Evolutionary conservation across 1,139 yeast species (phyloP).

Genomic region (Sugiyamaella sp.): DNA sequence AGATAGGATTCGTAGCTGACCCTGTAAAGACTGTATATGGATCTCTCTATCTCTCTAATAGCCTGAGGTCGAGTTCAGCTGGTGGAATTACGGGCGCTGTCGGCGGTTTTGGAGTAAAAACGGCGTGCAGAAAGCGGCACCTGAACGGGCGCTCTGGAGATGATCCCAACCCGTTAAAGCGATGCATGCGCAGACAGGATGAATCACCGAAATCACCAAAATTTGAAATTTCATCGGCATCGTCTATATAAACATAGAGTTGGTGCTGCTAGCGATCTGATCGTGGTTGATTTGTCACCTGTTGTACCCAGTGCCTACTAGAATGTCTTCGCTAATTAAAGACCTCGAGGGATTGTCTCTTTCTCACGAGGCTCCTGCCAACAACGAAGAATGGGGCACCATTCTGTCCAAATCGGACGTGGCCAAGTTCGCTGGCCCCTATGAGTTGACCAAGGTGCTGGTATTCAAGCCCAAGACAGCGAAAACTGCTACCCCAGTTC

Average conservation of each 20-base stretch:
- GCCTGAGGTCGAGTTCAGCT: no score
- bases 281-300: background rate
- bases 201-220: background rate
- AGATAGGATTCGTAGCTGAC: no score
- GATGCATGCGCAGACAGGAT: background rate
- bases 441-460: constrained; percentile 60
- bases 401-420: constrained; percentile 26
- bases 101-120: no score
- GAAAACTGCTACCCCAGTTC: constrained; percentile 78
- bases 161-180: background rate
- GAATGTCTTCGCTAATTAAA: constrained; percentile 22
- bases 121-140: no score
- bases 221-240: background rate
- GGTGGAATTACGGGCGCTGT: no score
- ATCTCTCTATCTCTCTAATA: no score
- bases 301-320: background rate
- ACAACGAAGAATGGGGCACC: constrained; percentile 38
- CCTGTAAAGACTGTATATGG: no score
- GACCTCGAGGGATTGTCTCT: constrained; percentile 34
- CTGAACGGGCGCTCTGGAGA: no score
- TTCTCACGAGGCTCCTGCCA: constrained; percentile 34
- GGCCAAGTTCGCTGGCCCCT: constrained; percentile 14
- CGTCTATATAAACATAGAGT: background rate
- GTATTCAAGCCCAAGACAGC: constrained; percentile 93
- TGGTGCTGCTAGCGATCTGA: background rate